Evolutionary conservation across 2,329 filamentous ascomycete species (phyloP).

Genomic region (Penicillium sp.): DNA sequence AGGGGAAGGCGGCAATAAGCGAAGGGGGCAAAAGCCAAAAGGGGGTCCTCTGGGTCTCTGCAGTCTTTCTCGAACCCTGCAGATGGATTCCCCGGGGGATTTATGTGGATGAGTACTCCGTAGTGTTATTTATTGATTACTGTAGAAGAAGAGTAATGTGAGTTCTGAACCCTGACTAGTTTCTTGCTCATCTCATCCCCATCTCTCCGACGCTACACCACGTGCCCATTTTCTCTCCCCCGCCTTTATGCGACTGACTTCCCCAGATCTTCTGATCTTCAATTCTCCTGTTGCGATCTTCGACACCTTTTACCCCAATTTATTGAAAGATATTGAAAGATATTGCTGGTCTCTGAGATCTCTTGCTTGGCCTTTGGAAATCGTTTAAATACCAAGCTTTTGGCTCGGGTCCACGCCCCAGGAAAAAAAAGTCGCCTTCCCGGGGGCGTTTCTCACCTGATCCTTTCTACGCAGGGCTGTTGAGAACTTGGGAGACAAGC

Average conservation of each 20-base stretch:
- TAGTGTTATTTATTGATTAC: too few species aligned
- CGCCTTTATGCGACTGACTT: conserved; percentile 7
- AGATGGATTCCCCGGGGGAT: neutral
- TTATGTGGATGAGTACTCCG: too few species aligned
- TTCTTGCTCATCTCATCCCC: neutral
- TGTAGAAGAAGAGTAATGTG: neutral
- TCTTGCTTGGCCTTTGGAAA: neutral
- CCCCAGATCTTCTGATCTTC: conserved; percentile 12
- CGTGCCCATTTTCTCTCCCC: conserved; percentile 8
- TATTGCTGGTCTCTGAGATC: neutral
- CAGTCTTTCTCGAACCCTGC: neutral
- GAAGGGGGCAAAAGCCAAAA: neutral
- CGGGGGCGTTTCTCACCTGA: neutral
- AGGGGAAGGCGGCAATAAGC: neutral
- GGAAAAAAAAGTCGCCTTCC: conserved; percentile 7
- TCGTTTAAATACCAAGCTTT: neutral
- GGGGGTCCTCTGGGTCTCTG: neutral
- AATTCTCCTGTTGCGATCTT: neutral
- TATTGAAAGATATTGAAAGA: neutral
- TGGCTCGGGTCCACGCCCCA: neutral
- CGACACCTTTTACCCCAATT: neutral
- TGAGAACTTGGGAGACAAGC: neutral
- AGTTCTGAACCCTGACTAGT: neutral
- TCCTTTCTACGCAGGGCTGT: conserved; percentile 3
- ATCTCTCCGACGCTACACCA: neutral